Percentiles rank a stretch among this genome's conserved stretches.
These are phyloP conservation scores for Verticillium isaacii DNA, from an alignment of 2,329 filamentous ascomycete species.

Conservation along the genomic window DNA sequence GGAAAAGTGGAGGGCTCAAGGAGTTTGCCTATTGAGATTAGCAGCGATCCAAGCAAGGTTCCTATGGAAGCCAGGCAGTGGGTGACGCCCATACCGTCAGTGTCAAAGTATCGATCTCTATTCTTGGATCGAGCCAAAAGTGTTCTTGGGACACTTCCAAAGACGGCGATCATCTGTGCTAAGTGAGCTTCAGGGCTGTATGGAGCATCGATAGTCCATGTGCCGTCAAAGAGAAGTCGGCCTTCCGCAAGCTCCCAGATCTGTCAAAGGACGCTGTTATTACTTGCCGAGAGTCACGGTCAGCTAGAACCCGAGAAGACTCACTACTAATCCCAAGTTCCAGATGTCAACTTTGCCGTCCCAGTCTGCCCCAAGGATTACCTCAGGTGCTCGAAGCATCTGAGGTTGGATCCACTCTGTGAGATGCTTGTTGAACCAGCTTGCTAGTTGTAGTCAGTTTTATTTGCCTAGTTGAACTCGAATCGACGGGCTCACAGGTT, in stretches of 20 bases:
- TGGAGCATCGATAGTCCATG: slow-evolving; percentile 10
- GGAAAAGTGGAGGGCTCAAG: no score
- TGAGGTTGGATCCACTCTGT: slow-evolving; percentile 20
- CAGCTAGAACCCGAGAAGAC: not conserved
- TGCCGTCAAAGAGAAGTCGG: slow-evolving; percentile 17
- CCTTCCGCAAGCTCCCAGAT: slow-evolving; percentile 18
- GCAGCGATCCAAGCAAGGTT: no score
- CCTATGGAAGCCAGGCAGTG: no score
- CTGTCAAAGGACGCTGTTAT: slow-evolving; percentile 2
- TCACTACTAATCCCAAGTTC: slow-evolving; percentile 17
- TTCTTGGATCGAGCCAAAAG: slow-evolving; percentile 8
- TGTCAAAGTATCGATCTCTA: no score
- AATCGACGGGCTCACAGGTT: not conserved
- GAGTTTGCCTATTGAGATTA: no score
- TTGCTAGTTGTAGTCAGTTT: slow-evolving; percentile 12
- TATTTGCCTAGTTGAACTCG: slow-evolving; percentile 6
- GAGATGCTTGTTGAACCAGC: slow-evolving; percentile 18
- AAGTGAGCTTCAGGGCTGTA: slow-evolving; percentile 19
- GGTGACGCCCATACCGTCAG: no score
- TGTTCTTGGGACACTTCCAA: slow-evolving; percentile 13
- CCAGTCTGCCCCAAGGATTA: slow-evolving; percentile 19
- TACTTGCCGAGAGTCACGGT: not conserved
- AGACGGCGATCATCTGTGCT: slow-evolving; percentile 16
- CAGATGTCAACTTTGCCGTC: slow-evolving; percentile 18
- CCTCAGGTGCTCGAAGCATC: slow-evolving; percentile 18